Conservation (phyloP, 2,329 filamentous ascomycete species). For the Venturia nashicola region DNA sequence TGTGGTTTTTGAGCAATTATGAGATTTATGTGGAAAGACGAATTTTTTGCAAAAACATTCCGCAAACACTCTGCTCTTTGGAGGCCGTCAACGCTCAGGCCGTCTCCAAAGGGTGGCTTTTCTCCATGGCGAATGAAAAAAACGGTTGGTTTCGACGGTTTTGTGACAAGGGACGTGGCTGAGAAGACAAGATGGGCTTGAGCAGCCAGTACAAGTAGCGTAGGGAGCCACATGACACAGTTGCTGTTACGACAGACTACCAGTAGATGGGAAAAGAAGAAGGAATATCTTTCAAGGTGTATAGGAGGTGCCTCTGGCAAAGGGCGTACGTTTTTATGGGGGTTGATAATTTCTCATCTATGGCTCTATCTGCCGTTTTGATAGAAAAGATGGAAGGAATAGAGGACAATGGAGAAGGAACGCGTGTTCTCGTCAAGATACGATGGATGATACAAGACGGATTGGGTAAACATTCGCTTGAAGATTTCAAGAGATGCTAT, state of each 20-base stretch:
- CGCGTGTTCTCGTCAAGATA: background rate
- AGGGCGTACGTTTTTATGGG: too few species aligned
- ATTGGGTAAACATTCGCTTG: too few species aligned
- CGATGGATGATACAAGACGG: background rate
- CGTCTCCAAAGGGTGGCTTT: conserved; percentile 40
- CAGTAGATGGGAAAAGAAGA: too few species aligned
- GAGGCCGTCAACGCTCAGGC: conserved; percentile 39
- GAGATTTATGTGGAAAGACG: conserved; percentile 42
- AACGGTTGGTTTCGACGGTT: conserved; percentile 33
- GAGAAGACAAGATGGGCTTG: conserved; percentile 1
- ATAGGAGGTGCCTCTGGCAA: too few species aligned
- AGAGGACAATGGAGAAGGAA: too few species aligned
- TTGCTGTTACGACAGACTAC: background rate
- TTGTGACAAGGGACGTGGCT: background rate
- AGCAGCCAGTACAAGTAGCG: background rate
- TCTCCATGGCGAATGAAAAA: conserved; percentile 55
- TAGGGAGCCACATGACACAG: background rate
- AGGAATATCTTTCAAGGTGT: background rate
- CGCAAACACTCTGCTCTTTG: conserved; percentile 48
- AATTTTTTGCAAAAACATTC: conserved; percentile 40
- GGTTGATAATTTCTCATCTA: too few species aligned
- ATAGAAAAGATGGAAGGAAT: too few species aligned
- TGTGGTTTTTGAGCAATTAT: conserved; percentile 47
- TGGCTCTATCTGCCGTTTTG: too few species aligned
- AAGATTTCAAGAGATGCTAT: too few species aligned